These are phyloP conservation scores for Neodidymelliopsis sp. DNA, from an alignment of 2,329 filamentous ascomycete genomes.

Conservation along the genomic window DNA sequence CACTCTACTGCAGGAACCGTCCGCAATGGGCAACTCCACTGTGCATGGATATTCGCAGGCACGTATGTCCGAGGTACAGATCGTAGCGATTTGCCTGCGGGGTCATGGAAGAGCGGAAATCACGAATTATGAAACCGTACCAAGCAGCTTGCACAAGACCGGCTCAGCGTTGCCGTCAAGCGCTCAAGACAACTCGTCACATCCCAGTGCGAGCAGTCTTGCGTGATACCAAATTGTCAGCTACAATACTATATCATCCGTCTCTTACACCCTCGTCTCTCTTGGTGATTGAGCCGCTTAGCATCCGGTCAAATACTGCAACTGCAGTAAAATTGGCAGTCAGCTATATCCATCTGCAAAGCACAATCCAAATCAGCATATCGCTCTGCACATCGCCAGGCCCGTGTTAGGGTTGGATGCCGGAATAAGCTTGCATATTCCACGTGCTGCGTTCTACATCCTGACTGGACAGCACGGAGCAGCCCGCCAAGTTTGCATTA, in stretches of 20 bases:
- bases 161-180: background rate
- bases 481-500: slow-evolving; percentile 24
- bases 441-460: slow-evolving; percentile 21
- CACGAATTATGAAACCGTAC: background rate
- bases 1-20: slow-evolving; percentile 13
- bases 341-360: slow-evolving; percentile 3
- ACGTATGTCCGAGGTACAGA: too few relatives aligned
- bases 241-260: background rate
- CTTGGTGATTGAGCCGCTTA: background rate
- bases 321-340: background rate
- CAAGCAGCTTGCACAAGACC: background rate
- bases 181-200: background rate
- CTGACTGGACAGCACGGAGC: slow-evolving; percentile 29
- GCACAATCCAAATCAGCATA: slow-evolving; percentile 8
- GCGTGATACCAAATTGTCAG: background rate
- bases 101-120: too few relatives aligned
- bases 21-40: background rate
- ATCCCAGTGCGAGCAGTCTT: background rate
- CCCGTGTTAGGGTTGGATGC: slow-evolving; percentile 19
- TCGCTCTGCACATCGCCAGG: slow-evolving; percentile 12
- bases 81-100: too few relatives aligned
- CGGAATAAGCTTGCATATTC: slow-evolving; percentile 7
- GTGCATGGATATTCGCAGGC: background rate
- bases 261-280: background rate
- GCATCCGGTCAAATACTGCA: background rate